A percentile compares a stretch with the other conserved stretches of the same genome.
Conservation (phyloP, 2,329 filamentous ascomycete genomes). For the Lachnellula occidentalis region DNA sequence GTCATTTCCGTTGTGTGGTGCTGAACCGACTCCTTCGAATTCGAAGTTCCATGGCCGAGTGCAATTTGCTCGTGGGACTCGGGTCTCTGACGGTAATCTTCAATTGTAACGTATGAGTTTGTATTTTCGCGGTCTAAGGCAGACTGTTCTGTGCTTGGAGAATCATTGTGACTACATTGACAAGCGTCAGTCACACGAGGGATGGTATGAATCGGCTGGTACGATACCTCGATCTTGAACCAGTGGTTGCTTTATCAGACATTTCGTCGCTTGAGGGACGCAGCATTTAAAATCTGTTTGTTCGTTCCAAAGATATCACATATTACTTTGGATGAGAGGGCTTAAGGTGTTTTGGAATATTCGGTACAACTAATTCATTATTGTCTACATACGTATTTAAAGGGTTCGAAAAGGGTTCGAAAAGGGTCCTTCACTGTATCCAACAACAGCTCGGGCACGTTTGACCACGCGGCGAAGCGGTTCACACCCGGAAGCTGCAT, state of each 20-base stretch:
- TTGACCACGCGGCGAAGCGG: too few species aligned
- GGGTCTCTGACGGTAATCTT: neutral
- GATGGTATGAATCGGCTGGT: neutral
- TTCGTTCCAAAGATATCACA: neutral
- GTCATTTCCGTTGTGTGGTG: neutral
- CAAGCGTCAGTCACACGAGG: neutral
- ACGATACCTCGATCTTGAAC: neutral
- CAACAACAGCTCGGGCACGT: neutral
- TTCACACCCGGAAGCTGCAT: too few species aligned
- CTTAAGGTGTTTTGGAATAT: neutral
- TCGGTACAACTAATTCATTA: neutral
- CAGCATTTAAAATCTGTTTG: neutral
- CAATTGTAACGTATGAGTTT: neutral
- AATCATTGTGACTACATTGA: neutral
- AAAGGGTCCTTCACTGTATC: neutral
- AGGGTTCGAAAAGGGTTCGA: neutral
- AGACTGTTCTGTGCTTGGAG: neutral
- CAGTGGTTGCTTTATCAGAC: neutral
- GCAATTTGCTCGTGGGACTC: conserved; percentile 1
- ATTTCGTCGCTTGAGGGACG: neutral
- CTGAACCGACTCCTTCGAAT: neutral
- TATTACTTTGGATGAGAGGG: neutral
- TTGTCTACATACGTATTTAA: neutral
- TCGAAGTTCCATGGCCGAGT: neutral
- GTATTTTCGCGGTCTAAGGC: neutral